Evolutionary conservation across 768 basidiomycete species (phyloP).

Genomic region (Postia placenta): DNA sequence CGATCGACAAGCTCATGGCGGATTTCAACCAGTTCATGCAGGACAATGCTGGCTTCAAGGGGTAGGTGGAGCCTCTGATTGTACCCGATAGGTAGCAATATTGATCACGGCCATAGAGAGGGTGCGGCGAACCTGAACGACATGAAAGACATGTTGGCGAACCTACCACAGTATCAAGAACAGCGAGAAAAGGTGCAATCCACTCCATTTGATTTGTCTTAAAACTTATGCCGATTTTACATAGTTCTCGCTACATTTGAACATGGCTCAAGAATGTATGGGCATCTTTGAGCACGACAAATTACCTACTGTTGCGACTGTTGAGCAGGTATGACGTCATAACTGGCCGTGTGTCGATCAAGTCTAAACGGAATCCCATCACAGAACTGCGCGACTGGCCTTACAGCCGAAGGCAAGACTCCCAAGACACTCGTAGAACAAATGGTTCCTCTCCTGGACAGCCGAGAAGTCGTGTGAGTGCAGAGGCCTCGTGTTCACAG

Average conservation of each 20-base stretch:
- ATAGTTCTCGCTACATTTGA: conserved; percentile 93
- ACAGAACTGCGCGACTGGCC: conserved; percentile 92
- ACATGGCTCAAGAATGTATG: conserved; percentile 99
- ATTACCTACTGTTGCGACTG: conserved; percentile 72
- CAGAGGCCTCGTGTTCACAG: background rate
- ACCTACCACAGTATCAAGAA: conserved; percentile 89
- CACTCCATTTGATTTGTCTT: background rate
- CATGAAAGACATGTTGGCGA: conserved; percentile 99
- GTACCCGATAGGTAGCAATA: too few relatives aligned
- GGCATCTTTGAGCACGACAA: conserved; percentile 84
- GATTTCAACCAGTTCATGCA: conserved; percentile 93
- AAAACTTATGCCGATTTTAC: background rate
- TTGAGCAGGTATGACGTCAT: conserved; percentile 68
- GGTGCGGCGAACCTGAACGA: conserved; percentile 88
- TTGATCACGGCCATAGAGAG: conserved; percentile 37
- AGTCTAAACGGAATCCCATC: background rate
- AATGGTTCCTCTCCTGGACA: conserved; percentile 95
- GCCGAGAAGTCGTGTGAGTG: conserved; percentile 73
- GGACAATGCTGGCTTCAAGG: conserved; percentile 93
- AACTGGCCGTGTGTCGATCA: background rate
- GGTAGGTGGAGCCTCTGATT: conserved; percentile 42
- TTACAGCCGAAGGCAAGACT: conserved; percentile 88
- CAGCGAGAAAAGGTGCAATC: conserved; percentile 79
- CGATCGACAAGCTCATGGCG: conserved; percentile 93
- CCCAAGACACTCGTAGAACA: conserved; percentile 95